Conservation (phyloP, 177 flowering plant species). For the Vitis hybrid region DNA sequence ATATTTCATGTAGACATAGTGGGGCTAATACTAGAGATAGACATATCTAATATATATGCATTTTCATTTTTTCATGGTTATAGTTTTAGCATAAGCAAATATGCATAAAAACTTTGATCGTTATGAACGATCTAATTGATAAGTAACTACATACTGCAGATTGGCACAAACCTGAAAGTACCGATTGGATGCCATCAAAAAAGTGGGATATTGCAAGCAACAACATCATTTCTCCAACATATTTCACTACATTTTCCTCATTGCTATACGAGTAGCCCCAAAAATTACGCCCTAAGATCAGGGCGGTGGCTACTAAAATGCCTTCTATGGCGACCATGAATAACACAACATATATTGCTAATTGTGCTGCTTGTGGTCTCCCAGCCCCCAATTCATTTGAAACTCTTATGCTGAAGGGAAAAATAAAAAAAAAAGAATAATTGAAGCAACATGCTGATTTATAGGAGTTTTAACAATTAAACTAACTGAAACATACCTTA, state of each 20-base stretch:
- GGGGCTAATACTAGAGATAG: no score
- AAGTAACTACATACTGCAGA: no score
- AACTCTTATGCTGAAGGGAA: neutral
- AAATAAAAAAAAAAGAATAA: neutral
- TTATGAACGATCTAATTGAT: no score
- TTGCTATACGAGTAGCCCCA: slow-evolving; percentile 2
- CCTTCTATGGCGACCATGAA: neutral
- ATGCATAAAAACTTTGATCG: no score
- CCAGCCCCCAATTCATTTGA: slow-evolving; percentile 9
- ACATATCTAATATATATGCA: no score
- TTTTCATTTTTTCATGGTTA: no score
- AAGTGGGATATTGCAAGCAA: neutral
- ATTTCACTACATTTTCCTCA: neutral
- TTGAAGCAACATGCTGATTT: neutral
- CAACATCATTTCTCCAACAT: slow-evolving; percentile 5
- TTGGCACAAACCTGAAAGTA: slow-evolving; percentile 2
- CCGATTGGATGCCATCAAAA: slow-evolving; percentile 1
- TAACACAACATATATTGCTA: slow-evolving; percentile 1
- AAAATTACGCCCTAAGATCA: neutral
- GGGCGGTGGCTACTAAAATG: neutral
- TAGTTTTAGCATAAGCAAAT: no score
- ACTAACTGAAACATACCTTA: no score
- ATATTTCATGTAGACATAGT: no score
- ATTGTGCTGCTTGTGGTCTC: neutral
- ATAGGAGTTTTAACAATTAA: neutral